Evolutionary conservation across 108 stramenopile species (phyloP), one percentile per base, ranked within the genome.

Genomic region (Fistulifera solaris): DNA sequence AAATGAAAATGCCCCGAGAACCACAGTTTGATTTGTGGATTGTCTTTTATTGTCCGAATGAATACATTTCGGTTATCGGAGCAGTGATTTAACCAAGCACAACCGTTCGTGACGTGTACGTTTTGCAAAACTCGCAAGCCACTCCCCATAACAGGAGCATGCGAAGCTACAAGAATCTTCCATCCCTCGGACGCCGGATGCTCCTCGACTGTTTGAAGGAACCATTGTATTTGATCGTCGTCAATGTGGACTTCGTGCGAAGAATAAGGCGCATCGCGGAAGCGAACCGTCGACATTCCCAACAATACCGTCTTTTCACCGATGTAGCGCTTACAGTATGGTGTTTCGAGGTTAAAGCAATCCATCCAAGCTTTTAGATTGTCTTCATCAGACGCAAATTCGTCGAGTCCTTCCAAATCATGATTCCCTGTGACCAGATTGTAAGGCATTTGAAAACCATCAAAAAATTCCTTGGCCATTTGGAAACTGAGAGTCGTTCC

Each of bases 1-100:
- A 97, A 77, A 66, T 97, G 96, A 70, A 95, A 97, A 65, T 97
- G 96, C 18, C 96, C 96, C 11, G 77, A 77, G 42, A 89, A 90
- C 96, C 96, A 97, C 18, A 72, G 83, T 74, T 94, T 95, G 66
- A 97, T 85, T 47, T 59, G 66, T 15, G 66, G 80, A 58, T 94
- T 57, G 45, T 84, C 81, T 46, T 79, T 54, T 19, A 94, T 93
- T 35, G 85, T 46, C 45, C 85, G 68, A 52, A 92, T 81, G 62
- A 95, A 94, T 53, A 64, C 71, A 22, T 74, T 71, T 17, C 65
- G 31, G 12, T 56, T 38, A 11, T 56, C 60, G 55, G 56, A 44
- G 43, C 50, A 72, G 65, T 93, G 91, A 66, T 93, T 93, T 52
- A 93, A 58, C 85, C 85, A 93, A 56, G 72, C 73, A 63, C 91